These are phyloP conservation scores for Globisporangium uncinulatum DNA, from an alignment of 352 stramenopile species.

Conservation along the genomic window DNA sequence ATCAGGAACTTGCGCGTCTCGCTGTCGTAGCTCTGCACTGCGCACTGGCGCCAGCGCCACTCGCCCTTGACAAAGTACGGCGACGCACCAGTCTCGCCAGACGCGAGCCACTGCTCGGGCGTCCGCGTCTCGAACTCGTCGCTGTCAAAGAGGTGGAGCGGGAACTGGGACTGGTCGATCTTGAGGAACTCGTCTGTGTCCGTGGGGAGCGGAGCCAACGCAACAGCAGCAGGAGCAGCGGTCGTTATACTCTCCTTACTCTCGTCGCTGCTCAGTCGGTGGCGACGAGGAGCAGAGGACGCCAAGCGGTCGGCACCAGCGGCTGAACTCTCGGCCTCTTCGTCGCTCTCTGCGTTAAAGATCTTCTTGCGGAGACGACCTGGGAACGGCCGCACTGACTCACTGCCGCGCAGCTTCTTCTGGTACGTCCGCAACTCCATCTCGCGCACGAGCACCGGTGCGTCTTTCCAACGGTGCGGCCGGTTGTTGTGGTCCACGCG, in stretches of 20 bases:
- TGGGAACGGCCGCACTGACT: conserved; percentile 54
- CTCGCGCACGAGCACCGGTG: conserved; percentile 53
- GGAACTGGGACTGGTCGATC: conserved; percentile 90
- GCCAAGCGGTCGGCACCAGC: neutral
- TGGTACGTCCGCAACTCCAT: conserved; percentile 55
- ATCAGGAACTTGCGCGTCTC: conserved; percentile 69
- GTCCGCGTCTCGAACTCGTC: conserved; percentile 74
- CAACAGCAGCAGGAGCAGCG: neutral
- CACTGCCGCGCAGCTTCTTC: conserved; percentile 39
- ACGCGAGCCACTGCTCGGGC: conserved; percentile 71
- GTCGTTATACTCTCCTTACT: no score
- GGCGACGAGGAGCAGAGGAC: neutral
- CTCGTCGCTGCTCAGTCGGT: neutral
- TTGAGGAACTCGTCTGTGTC: conserved; percentile 68
- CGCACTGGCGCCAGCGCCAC: conserved; percentile 78
- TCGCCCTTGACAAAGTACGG: conserved; percentile 84
- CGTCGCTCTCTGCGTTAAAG: conserved; percentile 20
- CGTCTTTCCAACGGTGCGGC: conserved; percentile 82
- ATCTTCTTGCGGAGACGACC: conserved; percentile 47
- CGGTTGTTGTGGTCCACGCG: conserved; percentile 85
- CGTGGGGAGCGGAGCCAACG: neutral
- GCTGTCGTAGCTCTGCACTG: conserved; percentile 58
- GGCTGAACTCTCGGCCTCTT: neutral
- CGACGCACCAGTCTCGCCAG: conserved; percentile 40
- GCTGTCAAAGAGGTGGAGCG: conserved; percentile 88